These are phyloP conservation scores for Xylariaceae sp. DNA, from an alignment of 2,329 filamentous ascomycete genomes.

Conservation along the genomic window DNA sequence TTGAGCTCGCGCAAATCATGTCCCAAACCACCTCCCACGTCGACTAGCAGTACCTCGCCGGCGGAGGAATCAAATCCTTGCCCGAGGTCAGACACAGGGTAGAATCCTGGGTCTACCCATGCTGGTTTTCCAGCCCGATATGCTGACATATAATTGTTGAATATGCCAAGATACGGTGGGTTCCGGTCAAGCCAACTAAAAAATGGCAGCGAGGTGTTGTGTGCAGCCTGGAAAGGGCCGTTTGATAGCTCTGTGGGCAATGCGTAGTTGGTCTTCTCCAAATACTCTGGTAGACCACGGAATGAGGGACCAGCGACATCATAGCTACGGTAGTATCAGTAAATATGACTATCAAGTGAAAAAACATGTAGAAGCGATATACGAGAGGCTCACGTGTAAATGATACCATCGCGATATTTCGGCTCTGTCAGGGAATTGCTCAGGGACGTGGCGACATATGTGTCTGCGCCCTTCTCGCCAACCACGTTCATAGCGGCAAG, in stretches of 20 bases:
- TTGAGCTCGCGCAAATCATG: conserved; percentile 36
- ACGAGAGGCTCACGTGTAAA: conserved; percentile 19
- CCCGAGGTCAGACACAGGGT: conserved; percentile 18
- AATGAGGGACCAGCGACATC: conserved; percentile 34
- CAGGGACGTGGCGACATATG: conserved; percentile 28
- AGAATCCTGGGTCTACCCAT: conserved; percentile 34
- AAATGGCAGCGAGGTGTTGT: conserved; percentile 33
- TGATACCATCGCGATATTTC: conserved; percentile 34
- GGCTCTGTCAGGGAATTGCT: conserved; percentile 33
- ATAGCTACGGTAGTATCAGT: conserved; percentile 28
- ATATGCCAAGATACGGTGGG: conserved; percentile 32
- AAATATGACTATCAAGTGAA: neutral
- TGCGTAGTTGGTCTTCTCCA: conserved; percentile 29
- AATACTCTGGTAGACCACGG: conserved; percentile 31
- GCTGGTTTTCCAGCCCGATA: conserved; percentile 36
- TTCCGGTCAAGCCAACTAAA: conserved; percentile 36
- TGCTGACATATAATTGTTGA: conserved; percentile 36
- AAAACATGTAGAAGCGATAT: neutral
- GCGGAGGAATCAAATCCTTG: conserved; percentile 17
- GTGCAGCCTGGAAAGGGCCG: conserved; percentile 36
- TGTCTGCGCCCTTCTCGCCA: conserved; percentile 22
- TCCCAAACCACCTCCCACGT: conserved; percentile 38
- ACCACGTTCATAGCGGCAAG: conserved; percentile 37
- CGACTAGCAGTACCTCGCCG: conserved; percentile 35
- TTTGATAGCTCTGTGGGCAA: conserved; percentile 25